Base-by-base conservation (phyloP, 2,329 filamentous ascomycete genomes). In the Xylaria sp. region DNA sequence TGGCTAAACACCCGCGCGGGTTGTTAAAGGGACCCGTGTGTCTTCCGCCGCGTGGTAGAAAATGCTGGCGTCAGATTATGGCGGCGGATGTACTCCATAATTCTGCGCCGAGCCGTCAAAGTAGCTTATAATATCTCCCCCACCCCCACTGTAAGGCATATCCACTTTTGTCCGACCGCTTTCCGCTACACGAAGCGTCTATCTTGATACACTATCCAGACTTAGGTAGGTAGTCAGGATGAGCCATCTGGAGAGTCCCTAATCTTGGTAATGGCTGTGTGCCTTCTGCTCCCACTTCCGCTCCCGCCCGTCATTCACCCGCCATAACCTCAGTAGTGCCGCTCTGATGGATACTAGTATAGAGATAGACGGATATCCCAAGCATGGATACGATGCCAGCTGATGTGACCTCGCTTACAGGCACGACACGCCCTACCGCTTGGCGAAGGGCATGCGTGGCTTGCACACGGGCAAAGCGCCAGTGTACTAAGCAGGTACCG, bases 381-480 rank as follows among this genome's bases (percentile, higher is more conserved):
- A 67, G 8, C 4, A 73, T 73, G 72, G 63, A 63, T 61, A 37
- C 63, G 8, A 37, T 61, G 48, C 23, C 39, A 44, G 31, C 46
- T 31, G 39, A 62, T 55, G 34, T 12, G 15, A 20, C 34, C 18
- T 52, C 46, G 10, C 13, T 56, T 31, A 41, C 28, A 20, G 50
- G 20, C 28, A 46, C 54, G 9, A 23, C 6, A 20, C 58, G 60
- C 18, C 41, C 58, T 9, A 55, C n/a, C 44, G 39, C 52, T 44
- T 75, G 76, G 69, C 73, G 77, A 41, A 79, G 78, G 66, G 80
- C 81, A 1, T 82, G 81, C 56, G 70, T 77, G 0, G 72, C 75
- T 28, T 82, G 81, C 70, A 78, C 80, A 18, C 76, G 72, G 51
- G 76, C 80, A 6, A 82, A 82, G 69, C 76, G 81, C 13, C 78